Conservation (phyloP, 768 basidiomycete genomes). For the Auriscalpium orientale region DNA sequence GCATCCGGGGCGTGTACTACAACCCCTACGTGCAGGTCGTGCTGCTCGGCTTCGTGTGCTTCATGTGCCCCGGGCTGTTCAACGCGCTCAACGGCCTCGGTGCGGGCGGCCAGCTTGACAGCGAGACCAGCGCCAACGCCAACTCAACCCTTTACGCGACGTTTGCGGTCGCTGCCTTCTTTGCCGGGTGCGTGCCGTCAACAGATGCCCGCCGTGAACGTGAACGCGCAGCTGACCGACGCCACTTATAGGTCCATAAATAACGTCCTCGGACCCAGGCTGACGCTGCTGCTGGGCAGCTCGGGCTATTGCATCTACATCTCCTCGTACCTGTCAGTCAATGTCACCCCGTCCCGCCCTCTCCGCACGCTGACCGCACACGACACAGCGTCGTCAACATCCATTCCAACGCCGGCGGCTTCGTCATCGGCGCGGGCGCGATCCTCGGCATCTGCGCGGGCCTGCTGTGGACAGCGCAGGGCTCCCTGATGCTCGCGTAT, state of each 20-base stretch:
- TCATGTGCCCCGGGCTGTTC: conserved; percentile 57
- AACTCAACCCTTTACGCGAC: conserved; percentile 61
- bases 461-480: conserved; percentile 78
- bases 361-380: neutral
- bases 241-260: conserved; percentile 52
- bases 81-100: conserved; percentile 78
- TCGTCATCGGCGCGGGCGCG: conserved; percentile 66
- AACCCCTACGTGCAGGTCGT: conserved; percentile 50
- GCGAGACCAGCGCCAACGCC: conserved; percentile 59
- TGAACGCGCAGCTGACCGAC: neutral
- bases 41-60: conserved; percentile 65
- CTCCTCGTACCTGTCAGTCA: conserved; percentile 58
- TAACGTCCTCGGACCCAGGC: conserved; percentile 70
- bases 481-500: conserved; percentile 79
- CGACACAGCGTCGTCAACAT: conserved; percentile 64
- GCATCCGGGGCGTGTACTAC: conserved; percentile 49
- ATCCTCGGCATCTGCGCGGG: conserved; percentile 66
- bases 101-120: conserved; percentile 66
- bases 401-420: conserved; percentile 49
- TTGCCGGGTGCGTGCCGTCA: conserved; percentile 49
- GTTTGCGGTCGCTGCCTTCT: conserved; percentile 57
- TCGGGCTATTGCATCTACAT: conserved; percentile 73
- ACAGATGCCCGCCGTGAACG: neutral
- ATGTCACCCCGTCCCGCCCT: neutral
- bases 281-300: conserved; percentile 69